phyloP scores from a whole-genome alignment of 352 stramenopile genomes.

The Pythium oligandrum region DNA sequence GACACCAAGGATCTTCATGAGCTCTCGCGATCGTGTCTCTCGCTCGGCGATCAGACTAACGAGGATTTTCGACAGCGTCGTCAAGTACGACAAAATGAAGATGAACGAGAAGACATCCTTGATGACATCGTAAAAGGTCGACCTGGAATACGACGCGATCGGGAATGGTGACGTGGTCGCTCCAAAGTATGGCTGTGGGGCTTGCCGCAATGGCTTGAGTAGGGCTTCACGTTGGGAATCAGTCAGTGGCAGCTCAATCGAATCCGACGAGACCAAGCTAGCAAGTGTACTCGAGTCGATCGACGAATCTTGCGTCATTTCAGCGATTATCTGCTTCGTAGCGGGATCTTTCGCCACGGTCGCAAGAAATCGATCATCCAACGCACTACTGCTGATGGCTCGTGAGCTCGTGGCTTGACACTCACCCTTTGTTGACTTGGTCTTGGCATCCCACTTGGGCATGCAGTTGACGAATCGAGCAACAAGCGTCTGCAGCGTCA shows the following conservation, averaged over 20 bases:
- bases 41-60: constrained; percentile 76
- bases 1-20: constrained; percentile 86
- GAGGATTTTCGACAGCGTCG: constrained; percentile 59
- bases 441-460: constrained; percentile 22
- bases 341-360: constrained; percentile 16
- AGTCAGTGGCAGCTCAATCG: constrained; percentile 6
- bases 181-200: constrained; percentile 13
- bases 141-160: constrained; percentile 12
- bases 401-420: constrained; percentile 18
- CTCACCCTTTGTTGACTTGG: constrained; percentile 16
- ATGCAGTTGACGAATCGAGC: constrained; percentile 39
- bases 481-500: constrained; percentile 44
- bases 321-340: constrained; percentile 7
- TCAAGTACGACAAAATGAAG: constrained; percentile 75
- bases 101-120: constrained; percentile 45
- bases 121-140: constrained; percentile 37
- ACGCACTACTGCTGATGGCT: constrained; percentile 5
- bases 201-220: constrained; percentile 14
- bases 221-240: constrained; percentile 10
- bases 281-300: no score
- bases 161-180: constrained; percentile 14
- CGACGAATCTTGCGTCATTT: constrained; percentile 2
- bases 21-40: constrained; percentile 67
- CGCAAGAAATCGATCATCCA: constrained; percentile 20
- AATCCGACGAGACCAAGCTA: not conserved